Base-by-base conservation (phyloP, 2,329 filamentous ascomycete species). In the Karstenula rhodostoma region DNA sequence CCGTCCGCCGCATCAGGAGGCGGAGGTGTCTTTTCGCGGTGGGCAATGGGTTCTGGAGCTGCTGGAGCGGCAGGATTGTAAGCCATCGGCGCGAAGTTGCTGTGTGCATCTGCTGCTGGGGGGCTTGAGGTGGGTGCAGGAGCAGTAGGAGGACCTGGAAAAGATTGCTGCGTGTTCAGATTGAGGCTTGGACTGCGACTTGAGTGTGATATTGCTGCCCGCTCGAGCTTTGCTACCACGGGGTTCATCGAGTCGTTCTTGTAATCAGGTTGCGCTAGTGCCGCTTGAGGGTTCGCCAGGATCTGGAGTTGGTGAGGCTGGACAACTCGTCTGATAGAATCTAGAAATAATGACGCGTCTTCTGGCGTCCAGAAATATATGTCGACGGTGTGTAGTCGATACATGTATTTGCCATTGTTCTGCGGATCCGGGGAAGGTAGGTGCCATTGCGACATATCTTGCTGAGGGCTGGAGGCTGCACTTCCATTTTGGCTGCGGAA, bases 21-120 rank as follows among this genome's bases (percentile, higher is more conserved):
- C 4, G 91, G 87, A 1, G 91, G 91, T 0, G 91, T 94, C 83
- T 93, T 93, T 76, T 94, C 91, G 50, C 91, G 85, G 74, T 91
- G 87, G 22, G 85, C 82, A 54, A 93, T 87, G 23, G 86, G 83
- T 74, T 94, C 91, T 0, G 91, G 90, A 0, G 90, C 90, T 0
- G 90, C 84, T 4, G 91, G 91, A 1, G 91, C 90, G 0, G 91
- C 91, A 3, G 91, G 91, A 72, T 94, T 94, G 73, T 94, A 94
- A 2, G 90, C 86, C 80, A 92, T 87, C 0, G 89, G 89, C 8
- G 79, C 82, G 67, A 88, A 89, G 68, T 71, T 83, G 35, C 80
- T 69, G 32, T 37, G 56, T n/a, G 81, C 76, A 59, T 69, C 61
- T 37, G 67, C 67, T 40, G 61, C 65, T 10, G 73, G 66, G 57